These are phyloP conservation scores for Tylopilus balloui DNA, from an alignment of 768 basidiomycete genomes.

Conservation along the genomic window DNA sequence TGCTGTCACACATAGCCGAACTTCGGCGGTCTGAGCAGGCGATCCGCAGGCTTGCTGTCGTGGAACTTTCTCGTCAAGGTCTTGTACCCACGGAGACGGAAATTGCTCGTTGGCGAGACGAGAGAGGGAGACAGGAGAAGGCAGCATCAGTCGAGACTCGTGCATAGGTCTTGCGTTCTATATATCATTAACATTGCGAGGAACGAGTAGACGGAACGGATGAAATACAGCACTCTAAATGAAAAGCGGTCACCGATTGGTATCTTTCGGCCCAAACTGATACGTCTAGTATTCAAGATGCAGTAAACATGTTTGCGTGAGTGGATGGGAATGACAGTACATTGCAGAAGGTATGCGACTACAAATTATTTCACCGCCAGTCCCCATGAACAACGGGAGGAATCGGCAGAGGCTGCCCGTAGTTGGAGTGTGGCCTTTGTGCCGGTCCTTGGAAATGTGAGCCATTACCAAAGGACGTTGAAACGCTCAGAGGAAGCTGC, in stretches of 20 bases:
- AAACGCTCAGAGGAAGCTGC: conserved; percentile 23
- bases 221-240: conserved; percentile 21
- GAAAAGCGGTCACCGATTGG: background rate
- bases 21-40: conserved; percentile 64
- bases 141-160: conserved; percentile 4
- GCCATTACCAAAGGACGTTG: conserved; percentile 22
- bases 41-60: conserved; percentile 66
- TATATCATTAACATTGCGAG: conserved; percentile 6
- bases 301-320: conserved; percentile 12
- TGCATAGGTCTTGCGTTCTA: conserved; percentile 8
- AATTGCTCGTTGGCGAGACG: conserved; percentile 73
- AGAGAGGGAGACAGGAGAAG: conserved; percentile 27
- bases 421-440: conserved; percentile 36
- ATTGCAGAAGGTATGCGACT: conserved; percentile 13
- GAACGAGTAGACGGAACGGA: background rate
- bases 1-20: conserved; percentile 63
- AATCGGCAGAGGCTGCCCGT: conserved; percentile 30
- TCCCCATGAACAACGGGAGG: conserved; percentile 22
- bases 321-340: conserved; percentile 11
- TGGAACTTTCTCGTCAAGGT: conserved; percentile 71
- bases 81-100: conserved; percentile 79
- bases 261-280: conserved; percentile 3
- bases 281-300: conserved; percentile 11
- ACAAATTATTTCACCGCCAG: conserved; percentile 24
- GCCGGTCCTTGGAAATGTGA: conserved; percentile 39